Conservation (phyloP, 2,329 filamentous ascomycete genomes). For the Ciborinia camelliae region DNA sequence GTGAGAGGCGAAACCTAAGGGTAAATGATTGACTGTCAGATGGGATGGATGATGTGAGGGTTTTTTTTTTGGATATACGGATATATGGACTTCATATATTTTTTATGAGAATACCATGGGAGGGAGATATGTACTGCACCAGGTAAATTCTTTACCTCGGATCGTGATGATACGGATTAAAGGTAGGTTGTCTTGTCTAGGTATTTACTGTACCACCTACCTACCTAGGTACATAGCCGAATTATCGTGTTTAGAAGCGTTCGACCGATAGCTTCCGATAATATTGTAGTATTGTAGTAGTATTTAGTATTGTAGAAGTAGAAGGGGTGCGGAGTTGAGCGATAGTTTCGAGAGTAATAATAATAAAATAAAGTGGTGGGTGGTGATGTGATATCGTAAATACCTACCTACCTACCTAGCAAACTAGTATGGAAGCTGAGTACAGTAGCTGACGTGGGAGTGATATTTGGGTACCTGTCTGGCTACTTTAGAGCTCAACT, state of each 20-base stretch:
- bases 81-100: neutral
- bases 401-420: neutral
- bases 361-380: too few relatives aligned
- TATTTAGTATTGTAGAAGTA: too few relatives aligned
- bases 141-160: conserved; percentile 6
- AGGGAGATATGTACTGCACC: too few relatives aligned
- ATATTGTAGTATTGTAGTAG: neutral
- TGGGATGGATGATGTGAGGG: neutral
- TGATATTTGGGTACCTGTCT: neutral
- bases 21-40: neutral
- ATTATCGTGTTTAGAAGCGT: conserved; percentile 22
- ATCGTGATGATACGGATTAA: neutral
- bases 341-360: too few relatives aligned
- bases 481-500: neutral
- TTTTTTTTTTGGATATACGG: neutral
- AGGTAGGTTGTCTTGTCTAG: too few relatives aligned
- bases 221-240: conserved; percentile 14
- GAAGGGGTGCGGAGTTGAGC: neutral
- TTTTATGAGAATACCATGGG: neutral
- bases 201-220: too few relatives aligned
- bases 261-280: conserved; percentile 25
- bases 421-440: too few relatives aligned
- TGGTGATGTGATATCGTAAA: neutral
- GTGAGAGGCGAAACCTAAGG: neutral
- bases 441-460: neutral